Base-by-base conservation (phyloP, 2,329 filamentous ascomycete genomes). In the Fusarium abutilonis region DNA sequence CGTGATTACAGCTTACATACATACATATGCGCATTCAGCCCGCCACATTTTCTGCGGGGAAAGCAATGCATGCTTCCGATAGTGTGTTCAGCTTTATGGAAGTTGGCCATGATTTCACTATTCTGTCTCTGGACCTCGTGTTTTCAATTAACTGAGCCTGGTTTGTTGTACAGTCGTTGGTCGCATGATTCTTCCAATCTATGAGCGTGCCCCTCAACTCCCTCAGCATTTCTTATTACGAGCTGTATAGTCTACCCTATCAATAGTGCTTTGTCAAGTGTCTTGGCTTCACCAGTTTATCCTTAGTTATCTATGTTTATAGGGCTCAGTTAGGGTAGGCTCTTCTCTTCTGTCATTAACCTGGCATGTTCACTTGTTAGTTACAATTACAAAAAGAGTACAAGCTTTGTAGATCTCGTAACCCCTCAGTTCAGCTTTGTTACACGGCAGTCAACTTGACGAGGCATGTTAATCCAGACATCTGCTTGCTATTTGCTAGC, bases 341-440 rank as follows among this genome's bases (percentile, higher is more conserved):
- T 19, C 19, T 19, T 3, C 3, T 19, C 19, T 19, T 19, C 19
- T 19, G 19, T 19, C 19, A 19, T 4, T 19, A 19, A 19, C 19
- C 19, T 19, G 19, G 19, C 19, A 19, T 19, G 19, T 19, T 19
- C 19, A 19, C 19, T 19, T 19, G 19, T 4, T 19, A 19, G 19
- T 19, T 19, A 4, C 23, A 26, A 26, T 26, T 26, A 4, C 6
- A 26, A 29, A 29, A 13, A 7, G 11, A 29, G 3, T 11, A 11
- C 36, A 43, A 11, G 11, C 34, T n/a, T 21, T 39, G 43, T 21
- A 44, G 36, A 54, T 63, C 59, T 63, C 23, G 43, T 36, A 56
- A 56, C 60, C 60, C 59, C 60, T 63, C 59, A 55, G 9, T 60
- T 50, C 13, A 35, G 3, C 10, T 36, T 36, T 7, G 41, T 40